Evolutionary conservation across 768 basidiomycete genomes (phyloP).

Genomic region (Boletus reticulatus): DNA sequence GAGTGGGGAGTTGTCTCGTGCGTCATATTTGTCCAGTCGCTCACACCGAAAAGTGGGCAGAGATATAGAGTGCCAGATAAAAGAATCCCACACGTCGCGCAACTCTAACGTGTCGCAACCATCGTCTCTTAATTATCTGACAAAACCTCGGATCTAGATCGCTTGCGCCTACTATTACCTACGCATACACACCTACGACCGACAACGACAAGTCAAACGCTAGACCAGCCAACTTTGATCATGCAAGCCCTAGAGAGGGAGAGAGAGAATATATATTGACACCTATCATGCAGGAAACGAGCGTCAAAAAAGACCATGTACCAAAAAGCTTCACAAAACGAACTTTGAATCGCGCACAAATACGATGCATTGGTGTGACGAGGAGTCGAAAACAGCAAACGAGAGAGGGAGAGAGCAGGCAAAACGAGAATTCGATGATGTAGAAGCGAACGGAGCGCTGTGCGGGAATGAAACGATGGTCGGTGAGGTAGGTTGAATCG

Average conservation of each 20-base stretch:
- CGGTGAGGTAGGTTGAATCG: constrained; percentile 16
- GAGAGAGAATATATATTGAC: background rate
- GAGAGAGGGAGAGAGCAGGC: constrained; percentile 10
- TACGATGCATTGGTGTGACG: constrained; percentile 1
- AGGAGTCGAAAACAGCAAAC: constrained; percentile 15
- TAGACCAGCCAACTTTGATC: constrained; percentile 19
- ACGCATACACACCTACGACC: constrained; percentile 1
- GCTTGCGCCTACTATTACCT: background rate
- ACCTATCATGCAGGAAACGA: constrained; percentile 14
- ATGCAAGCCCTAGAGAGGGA: constrained; percentile 5
- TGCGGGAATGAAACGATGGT: constrained; percentile 2
- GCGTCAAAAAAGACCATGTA: constrained; percentile 14
- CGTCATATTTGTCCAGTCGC: too few relatives aligned
- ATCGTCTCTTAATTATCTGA: too few relatives aligned
- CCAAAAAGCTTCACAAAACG: constrained; percentile 23
- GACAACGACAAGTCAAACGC: constrained; percentile 1
- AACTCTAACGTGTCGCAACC: too few relatives aligned
- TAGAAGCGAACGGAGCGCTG: constrained; percentile 22
- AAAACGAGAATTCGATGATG: constrained; percentile 15
- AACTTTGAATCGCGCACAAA: background rate
- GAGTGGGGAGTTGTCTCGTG: too few relatives aligned
- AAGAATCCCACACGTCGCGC: too few relatives aligned
- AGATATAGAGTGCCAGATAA: too few relatives aligned
- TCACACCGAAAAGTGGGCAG: too few relatives aligned
- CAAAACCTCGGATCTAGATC: too few relatives aligned